Base-by-base conservation (phyloP, 768 basidiomycete genomes). In the Amanita pseudoporphyria region DNA sequence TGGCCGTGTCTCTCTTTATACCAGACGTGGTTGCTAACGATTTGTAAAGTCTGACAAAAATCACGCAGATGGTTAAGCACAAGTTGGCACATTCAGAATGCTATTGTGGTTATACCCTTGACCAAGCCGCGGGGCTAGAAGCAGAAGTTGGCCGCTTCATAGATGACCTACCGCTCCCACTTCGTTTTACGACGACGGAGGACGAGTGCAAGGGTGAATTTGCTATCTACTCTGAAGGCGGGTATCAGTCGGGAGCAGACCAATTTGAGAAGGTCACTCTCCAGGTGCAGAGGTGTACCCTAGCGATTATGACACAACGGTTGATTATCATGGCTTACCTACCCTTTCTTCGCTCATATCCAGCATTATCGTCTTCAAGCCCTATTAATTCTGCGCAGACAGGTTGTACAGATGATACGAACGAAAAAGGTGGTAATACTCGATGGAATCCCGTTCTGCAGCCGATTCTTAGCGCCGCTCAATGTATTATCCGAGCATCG, bases 401-500 rank as follows among this genome's bases (percentile, higher is more conserved):
- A n/a, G n/a, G 13, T 5, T 39, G 47, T 41, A 19, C 47, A 45
- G 26, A 28, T 36, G 21, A 43, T 30, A 18, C 32, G 36, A 38
- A 32, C 30, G 9, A 32, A 28, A 51, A 58, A 52, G 31, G 47
- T 52, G 50, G 64, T 46, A 58, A 64, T 48, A 60, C 69, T 9
- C 26, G 26, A 28, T 67, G 70, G 47, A 73, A 73, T 49, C 77
- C 79, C 52, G 81, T 80, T 1, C 70, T 73, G 12, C 69, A 76
- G 32, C 77, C 79, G 30, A 74, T 74, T 28, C 69, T 84, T 35
- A 76, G 74, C 47, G 84, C 87, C 1, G 83, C 84, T 9, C 84
- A 86, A 56, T 62, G 64, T 2, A 74, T 87, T 50, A 68, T 87
- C 31, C 71, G 71, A 50, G 77, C 82, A 0, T 67, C 71, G 35